Conservation (phyloP, 1,284 basidiomycete species). For the Takashimella koratensis region DNA sequence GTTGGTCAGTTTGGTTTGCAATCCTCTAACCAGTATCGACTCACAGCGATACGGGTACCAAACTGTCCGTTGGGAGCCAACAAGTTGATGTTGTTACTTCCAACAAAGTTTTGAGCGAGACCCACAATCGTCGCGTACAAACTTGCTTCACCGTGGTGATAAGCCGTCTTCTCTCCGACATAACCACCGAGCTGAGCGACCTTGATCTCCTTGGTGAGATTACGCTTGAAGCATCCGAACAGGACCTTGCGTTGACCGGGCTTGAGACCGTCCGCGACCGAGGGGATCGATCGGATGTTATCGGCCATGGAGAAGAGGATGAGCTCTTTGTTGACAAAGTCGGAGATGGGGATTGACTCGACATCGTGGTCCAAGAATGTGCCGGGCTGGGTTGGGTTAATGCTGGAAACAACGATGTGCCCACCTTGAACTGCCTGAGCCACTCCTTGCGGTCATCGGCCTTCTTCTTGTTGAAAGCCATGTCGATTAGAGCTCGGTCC, state of each 20-base stretch:
- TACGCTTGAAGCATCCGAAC: slow-evolving; percentile 92
- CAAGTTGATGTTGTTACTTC: slow-evolving; percentile 93
- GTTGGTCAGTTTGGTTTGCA: neutral
- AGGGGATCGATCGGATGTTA: slow-evolving; percentile 92
- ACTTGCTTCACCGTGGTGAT: slow-evolving; percentile 93
- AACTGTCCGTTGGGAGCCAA: slow-evolving; percentile 91
- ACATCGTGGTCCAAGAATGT: slow-evolving; percentile 90
- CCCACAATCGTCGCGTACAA: slow-evolving; percentile 87
- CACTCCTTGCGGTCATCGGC: slow-evolving; percentile 98
- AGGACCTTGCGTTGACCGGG: slow-evolving; percentile 99
- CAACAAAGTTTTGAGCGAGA: slow-evolving; percentile 90
- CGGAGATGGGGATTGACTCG: slow-evolving; percentile 78
- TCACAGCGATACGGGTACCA: slow-evolving; percentile 68
- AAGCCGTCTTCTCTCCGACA: slow-evolving; percentile 87
- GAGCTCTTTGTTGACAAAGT: slow-evolving; percentile 98
- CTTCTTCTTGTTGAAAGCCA: slow-evolving; percentile 99
- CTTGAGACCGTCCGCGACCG: slow-evolving; percentile 90
- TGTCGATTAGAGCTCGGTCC: slow-evolving; percentile 86
- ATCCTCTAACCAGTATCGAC: slow-evolving; percentile 9
- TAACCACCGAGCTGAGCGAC: slow-evolving; percentile 95
- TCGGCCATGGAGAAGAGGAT: slow-evolving; percentile 99
- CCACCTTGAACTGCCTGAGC: slow-evolving; percentile 85
- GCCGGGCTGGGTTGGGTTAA: slow-evolving; percentile 62
- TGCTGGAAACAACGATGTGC: slow-evolving; percentile 13
- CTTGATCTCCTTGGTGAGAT: slow-evolving; percentile 89